These are phyloP conservation scores for Lentinula novae-zelandiae DNA, from an alignment of 1,284 basidiomycete species.

Conservation along the genomic window DNA sequence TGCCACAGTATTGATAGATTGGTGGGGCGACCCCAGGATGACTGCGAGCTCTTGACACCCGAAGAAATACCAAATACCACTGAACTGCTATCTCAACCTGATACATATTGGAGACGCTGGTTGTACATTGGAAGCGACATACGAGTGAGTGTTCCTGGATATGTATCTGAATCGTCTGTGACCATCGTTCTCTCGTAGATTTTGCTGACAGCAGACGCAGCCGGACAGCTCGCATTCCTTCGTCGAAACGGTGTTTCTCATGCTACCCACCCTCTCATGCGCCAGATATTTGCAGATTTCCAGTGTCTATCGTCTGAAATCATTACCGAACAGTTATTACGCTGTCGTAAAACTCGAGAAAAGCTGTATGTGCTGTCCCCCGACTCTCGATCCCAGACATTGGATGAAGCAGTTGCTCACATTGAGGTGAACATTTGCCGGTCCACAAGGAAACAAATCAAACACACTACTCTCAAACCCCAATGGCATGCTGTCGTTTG, in stretches of 20 bases:
- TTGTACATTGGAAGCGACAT: background rate
- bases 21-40: slow-evolving; percentile 6
- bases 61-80: background rate
- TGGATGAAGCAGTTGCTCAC: slow-evolving; percentile 10
- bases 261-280: slow-evolving; percentile 1
- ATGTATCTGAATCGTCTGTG: background rate
- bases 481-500: slow-evolving; percentile 4
- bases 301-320: background rate
- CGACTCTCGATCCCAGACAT: slow-evolving; percentile 2
- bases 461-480: background rate
- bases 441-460: slow-evolving; percentile 3
- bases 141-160: background rate
- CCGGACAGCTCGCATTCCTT: background rate
- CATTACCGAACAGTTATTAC: background rate
- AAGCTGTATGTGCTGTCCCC: background rate
- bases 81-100: background rate
- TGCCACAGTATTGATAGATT: slow-evolving; percentile 1
- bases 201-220: slow-evolving; percentile 1
- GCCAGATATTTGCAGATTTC: background rate
- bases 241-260: slow-evolving; percentile 1
- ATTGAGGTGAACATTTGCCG: slow-evolving; percentile 7
- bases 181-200: background rate
- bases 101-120: slow-evolving; percentile 9
- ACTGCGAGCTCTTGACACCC: background rate
- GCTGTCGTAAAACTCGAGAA: background rate